A percentile compares a stretch with the other conserved stretches of the same genome.
These are phyloP conservation scores for Sarocladium strictum DNA, from an alignment of 2,329 filamentous ascomycete species.

Conservation along the genomic window DNA sequence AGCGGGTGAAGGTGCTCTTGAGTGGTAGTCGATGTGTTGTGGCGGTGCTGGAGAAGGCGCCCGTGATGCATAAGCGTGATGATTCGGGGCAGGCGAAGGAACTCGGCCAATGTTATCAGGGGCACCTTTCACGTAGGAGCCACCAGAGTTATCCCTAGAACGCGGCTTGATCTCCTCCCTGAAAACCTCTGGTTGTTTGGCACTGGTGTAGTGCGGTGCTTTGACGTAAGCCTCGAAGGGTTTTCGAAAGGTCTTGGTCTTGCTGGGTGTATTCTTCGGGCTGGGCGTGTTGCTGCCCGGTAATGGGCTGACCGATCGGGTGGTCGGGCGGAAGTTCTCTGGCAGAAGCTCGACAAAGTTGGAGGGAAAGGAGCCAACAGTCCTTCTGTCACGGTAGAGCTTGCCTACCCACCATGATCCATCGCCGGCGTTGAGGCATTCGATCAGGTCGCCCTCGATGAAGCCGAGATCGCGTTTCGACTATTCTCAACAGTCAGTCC, in stretches of 20 bases:
- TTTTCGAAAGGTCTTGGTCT: slow-evolving; percentile 58
- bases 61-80: slow-evolving; percentile 22
- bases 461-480: slow-evolving; percentile 93
- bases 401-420: slow-evolving; percentile 98
- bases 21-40: slow-evolving; percentile 24
- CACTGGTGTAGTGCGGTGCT: slow-evolving; percentile 59
- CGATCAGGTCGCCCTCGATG: slow-evolving; percentile 94
- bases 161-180: slow-evolving; percentile 33
- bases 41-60: slow-evolving; percentile 31
- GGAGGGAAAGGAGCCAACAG: slow-evolving; percentile 89
- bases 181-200: slow-evolving; percentile 54
- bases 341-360: slow-evolving; percentile 94
- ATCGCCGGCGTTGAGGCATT: slow-evolving; percentile 95
- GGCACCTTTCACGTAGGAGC: slow-evolving; percentile 25
- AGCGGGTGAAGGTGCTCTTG: slow-evolving; percentile 31
- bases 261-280: slow-evolving; percentile 49
- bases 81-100: slow-evolving; percentile 18
- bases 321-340: slow-evolving; percentile 74
- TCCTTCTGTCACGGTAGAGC: slow-evolving; percentile 80
- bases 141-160: slow-evolving; percentile 34
- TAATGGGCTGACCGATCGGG: slow-evolving; percentile 55
- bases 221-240: slow-evolving; percentile 63
- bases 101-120: slow-evolving; percentile 19
- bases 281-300: slow-evolving; percentile 48
- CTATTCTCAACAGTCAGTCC: slow-evolving; percentile 28